Conservation (phyloP, 2,329 filamentous ascomycete genomes). For the Verticillium zaregamsianum region DNA sequence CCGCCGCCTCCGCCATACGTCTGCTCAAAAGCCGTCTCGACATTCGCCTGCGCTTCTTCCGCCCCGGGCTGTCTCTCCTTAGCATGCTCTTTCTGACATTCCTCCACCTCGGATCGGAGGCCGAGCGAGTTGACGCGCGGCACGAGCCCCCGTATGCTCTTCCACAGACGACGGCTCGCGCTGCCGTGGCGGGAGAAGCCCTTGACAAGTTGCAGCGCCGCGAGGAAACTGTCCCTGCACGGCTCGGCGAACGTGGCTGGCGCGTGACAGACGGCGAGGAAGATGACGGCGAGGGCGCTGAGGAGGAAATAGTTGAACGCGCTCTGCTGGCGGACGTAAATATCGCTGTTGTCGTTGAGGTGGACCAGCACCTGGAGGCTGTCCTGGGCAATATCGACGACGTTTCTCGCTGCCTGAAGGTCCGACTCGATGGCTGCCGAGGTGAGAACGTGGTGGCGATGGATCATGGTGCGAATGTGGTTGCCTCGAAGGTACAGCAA, state of each 20-base stretch:
- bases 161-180: conserved; percentile 28
- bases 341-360: conserved; percentile 28
- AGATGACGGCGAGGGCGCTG: conserved; percentile 32
- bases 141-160: conserved; percentile 27
- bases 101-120: conserved; percentile 13
- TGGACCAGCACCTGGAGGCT: conserved; percentile 29
- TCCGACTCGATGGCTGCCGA: conserved; percentile 30
- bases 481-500: conserved; percentile 40
- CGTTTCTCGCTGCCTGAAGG: conserved; percentile 28
- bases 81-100: not conserved
- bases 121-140: conserved; percentile 24
- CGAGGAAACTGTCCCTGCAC: conserved; percentile 25
- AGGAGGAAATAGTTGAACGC: conserved; percentile 37
- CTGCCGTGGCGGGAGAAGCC: conserved; percentile 26
- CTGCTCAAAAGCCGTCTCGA: conserved; percentile 2
- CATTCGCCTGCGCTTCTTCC: conserved; percentile 7
- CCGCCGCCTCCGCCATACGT: not conserved
- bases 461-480: conserved; percentile 38
- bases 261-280: conserved; percentile 40
- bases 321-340: conserved; percentile 32
- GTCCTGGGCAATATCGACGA: conserved; percentile 30
- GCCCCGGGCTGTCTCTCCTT: not conserved
- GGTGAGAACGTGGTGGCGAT: conserved; percentile 36
- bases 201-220: conserved; percentile 25
- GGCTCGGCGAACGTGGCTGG: conserved; percentile 34